Conservation (phyloP, 805 yeast species). For the Sugiyamaella americana region DNA sequence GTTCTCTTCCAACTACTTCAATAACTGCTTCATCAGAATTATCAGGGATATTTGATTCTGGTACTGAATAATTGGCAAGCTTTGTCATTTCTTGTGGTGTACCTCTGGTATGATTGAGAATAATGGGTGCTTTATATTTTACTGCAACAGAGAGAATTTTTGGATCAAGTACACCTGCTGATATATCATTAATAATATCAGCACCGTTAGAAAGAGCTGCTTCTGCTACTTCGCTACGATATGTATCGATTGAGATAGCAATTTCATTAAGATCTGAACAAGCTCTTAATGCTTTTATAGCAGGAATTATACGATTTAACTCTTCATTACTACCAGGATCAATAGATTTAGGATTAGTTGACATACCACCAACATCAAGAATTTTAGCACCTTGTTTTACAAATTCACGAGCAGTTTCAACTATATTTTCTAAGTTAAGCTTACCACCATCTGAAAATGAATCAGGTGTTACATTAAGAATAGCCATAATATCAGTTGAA, state of each 20-base stretch:
- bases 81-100: slow-evolving; percentile 64
- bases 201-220: slow-evolving; percentile 70
- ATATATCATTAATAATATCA: slow-evolving; percentile 85
- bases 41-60: slow-evolving; percentile 20
- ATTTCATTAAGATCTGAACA: slow-evolving; percentile 36
- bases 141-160: slow-evolving; percentile 66
- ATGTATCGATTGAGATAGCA: slow-evolving; percentile 82
- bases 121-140: slow-evolving; percentile 58
- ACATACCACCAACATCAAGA: slow-evolving; percentile 89
- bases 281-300: slow-evolving; percentile 53
- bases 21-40: slow-evolving; percentile 35
- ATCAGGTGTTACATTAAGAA: slow-evolving; percentile 87
- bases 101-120: slow-evolving; percentile 83
- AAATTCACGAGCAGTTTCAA: slow-evolving; percentile 44
- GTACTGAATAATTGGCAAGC: slow-evolving; percentile 47
- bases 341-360: slow-evolving; percentile 79
- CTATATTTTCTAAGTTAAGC: slow-evolving; percentile 36
- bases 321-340: slow-evolving; percentile 65
- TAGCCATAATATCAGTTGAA: slow-evolving; percentile 76
- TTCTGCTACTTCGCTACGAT: slow-evolving; percentile 67
- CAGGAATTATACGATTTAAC: slow-evolving; percentile 60
- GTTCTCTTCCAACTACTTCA: slow-evolving; percentile 59
- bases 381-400: slow-evolving; percentile 61
- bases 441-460: slow-evolving; percentile 89
- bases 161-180: slow-evolving; percentile 69